Evolutionary conservation across 441 rosid species (phyloP).

Genomic region (Raphanus hybrid): DNA sequence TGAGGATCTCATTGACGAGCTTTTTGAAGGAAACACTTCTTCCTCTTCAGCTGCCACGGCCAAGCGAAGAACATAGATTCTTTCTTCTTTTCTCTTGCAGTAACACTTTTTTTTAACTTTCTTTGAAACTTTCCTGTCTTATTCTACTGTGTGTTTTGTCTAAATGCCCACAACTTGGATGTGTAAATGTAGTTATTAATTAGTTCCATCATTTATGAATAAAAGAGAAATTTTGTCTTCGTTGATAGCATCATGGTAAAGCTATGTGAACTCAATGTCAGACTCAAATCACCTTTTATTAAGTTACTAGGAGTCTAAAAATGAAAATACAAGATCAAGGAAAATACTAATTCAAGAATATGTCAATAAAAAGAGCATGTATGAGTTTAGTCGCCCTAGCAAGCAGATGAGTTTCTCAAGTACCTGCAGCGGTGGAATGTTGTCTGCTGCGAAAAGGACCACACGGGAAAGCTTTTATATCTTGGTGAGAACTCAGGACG

Average conservation of each 20-base stretch:
- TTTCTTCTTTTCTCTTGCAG: slow-evolving; percentile 6
- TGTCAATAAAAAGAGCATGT: too few species aligned
- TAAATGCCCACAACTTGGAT: too few species aligned
- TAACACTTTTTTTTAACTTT: slow-evolving; percentile 22
- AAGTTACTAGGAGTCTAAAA: background rate
- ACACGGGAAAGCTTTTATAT: too few species aligned
- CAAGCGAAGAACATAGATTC: slow-evolving; percentile 50
- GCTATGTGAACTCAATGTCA: background rate
- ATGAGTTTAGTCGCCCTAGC: too few species aligned
- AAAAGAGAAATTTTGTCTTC: too few species aligned
- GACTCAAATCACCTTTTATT: background rate
- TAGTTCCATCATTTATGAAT: background rate
- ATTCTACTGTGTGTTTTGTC: slow-evolving; percentile 15
- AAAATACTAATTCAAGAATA: background rate
- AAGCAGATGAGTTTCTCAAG: too few species aligned
- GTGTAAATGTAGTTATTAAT: too few species aligned
- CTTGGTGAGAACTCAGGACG: too few species aligned
- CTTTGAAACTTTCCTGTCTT: slow-evolving; percentile 3
- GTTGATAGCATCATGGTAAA: background rate
- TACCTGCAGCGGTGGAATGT: too few species aligned
- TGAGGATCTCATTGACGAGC: slow-evolving; percentile 72
- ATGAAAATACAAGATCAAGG: background rate
- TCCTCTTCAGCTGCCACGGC: slow-evolving; percentile 47
- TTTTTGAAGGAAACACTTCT: slow-evolving; percentile 72
- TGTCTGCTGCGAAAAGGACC: too few species aligned